Base-by-base conservation (phyloP, 176 grass and related monocot genomes). In the Poa annua region DNA sequence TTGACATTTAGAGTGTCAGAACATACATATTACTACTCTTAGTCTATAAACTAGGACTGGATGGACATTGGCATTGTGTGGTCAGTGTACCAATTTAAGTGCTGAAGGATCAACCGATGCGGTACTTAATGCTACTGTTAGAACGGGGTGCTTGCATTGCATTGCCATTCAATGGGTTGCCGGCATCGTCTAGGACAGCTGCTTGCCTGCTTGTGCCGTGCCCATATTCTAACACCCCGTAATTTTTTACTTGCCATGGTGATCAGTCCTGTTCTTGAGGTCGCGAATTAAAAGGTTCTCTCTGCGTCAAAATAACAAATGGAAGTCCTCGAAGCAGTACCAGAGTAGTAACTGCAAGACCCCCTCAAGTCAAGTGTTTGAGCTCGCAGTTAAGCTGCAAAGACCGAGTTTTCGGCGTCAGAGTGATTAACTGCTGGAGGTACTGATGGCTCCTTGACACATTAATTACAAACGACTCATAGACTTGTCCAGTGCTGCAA, bases 121-220 rank as follows among this genome's bases (percentile, higher is more conserved):
- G 38, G 38, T 8, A 41, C 35, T 52, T 61, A 82, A 87, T 24
- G 35, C 22, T 41, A 53, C 41, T 77, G 82, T 81, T 71, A 64
- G 21, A 80, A 42, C 21, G 26, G 25, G 60, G 16, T 45, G 9
- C 44, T 45, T 48, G 32, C 45, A 12, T 11, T n/a, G 82, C 78
- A 71, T 81, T 63, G 77, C 3, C 39, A 47, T 24, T 47, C 3
- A 71, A 77, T 81, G 53, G 20, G 61, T 50, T 80, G 67, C 45
- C 25, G 67, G 38, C 81, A 84, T 48, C 12, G 11, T 71, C 88
- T 71, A 21, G 33, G 33, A 72, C 61, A 61, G 61, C 3, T 19
- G 2, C 45, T 42, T 42, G 36, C n/a, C 3, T 19, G 2, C 45
- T 36, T 8, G 39, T 41, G 39, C 39, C 39, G 39, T 41, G 39